phyloP scores from a whole-genome alignment of 1,284 basidiomycete species.

The Butyriboletus appendiculatus region DNA sequence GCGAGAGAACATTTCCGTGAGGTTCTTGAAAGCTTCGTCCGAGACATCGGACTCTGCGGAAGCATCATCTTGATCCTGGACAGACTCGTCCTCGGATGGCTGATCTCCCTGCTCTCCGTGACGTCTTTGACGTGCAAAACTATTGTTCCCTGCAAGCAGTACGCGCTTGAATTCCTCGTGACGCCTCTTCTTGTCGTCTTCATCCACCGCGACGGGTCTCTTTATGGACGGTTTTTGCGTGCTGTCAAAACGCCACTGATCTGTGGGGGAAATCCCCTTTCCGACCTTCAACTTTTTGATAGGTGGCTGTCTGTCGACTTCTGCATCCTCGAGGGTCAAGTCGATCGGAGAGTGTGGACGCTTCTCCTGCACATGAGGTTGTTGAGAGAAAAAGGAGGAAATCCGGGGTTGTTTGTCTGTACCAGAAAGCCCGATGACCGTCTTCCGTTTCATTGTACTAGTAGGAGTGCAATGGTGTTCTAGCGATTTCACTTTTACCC shows the following conservation, averaged over 20 bases:
- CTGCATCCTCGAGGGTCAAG: conserved; percentile 48
- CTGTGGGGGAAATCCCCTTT: conserved; percentile 15
- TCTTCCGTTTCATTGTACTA: conserved; percentile 31
- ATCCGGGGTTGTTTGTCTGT: conserved; percentile 45
- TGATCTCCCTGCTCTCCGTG: conserved; percentile 3
- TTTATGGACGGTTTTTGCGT: conserved; percentile 24
- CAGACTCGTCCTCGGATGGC: conserved; percentile 24
- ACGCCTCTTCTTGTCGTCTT: conserved; percentile 26
- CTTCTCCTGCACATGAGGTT: conserved; percentile 28
- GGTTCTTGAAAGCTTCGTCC: conserved; percentile 49
- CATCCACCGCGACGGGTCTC: conserved; percentile 9
- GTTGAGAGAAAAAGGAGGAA: conserved; percentile 56
- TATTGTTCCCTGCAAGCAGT: conserved; percentile 49
- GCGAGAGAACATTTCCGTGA: conserved; percentile 50
- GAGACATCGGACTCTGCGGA: conserved; percentile 40
- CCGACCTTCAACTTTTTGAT: conserved; percentile 39
- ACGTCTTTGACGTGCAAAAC: conserved; percentile 23
- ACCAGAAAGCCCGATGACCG: background rate
- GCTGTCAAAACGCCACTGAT: conserved; percentile 41
- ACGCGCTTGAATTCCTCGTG: conserved; percentile 58
- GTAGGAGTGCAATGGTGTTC: background rate
- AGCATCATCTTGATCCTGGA: conserved; percentile 27
- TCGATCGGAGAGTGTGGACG: conserved; percentile 46
- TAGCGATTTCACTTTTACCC: background rate
- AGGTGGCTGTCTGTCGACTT: conserved; percentile 36